Conservation (phyloP, 192 early-diverging fungal genomes). For the Backusella macrospora region DNA sequence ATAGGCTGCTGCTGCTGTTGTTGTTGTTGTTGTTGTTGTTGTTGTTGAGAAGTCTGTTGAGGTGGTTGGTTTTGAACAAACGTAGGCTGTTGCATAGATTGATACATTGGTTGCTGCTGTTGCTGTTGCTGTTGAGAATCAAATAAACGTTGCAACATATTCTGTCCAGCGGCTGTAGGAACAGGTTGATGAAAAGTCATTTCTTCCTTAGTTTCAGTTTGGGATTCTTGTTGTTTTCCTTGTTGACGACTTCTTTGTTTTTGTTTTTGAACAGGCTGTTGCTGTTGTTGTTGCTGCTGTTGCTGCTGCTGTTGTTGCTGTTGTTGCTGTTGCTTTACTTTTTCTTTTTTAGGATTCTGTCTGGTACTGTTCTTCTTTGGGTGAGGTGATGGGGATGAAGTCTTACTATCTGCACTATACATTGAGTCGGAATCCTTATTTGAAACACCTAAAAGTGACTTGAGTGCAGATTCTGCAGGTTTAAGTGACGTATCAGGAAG, state of each 20-base stretch:
- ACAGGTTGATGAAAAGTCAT: constrained; percentile 12
- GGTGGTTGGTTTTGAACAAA: not conserved
- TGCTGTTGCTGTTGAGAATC: constrained; percentile 10
- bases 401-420: not conserved
- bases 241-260: not conserved
- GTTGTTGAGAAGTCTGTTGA: not conserved
- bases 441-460: constrained; percentile 14
- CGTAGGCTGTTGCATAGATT: not conserved
- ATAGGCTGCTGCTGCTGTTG: not conserved
- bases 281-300: not conserved
- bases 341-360: constrained; percentile 10
- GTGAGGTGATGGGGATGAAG: not conserved
- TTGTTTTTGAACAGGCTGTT: not conserved
- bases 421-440: not conserved
- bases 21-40: constrained; percentile 15
- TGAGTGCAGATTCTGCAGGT: constrained; percentile 10
- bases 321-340: not conserved
- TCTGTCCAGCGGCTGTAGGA: not conserved
- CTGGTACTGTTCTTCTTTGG: not conserved
- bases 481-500: not conserved
- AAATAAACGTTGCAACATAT: constrained; percentile 8
- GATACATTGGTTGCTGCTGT: not conserved
- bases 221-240: not conserved
- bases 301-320: not conserved
- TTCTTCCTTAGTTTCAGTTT: not conserved